Evolutionary conservation across 2,329 filamentous ascomycete species (phyloP).

Genomic region (Botrytis paeoniae): DNA sequence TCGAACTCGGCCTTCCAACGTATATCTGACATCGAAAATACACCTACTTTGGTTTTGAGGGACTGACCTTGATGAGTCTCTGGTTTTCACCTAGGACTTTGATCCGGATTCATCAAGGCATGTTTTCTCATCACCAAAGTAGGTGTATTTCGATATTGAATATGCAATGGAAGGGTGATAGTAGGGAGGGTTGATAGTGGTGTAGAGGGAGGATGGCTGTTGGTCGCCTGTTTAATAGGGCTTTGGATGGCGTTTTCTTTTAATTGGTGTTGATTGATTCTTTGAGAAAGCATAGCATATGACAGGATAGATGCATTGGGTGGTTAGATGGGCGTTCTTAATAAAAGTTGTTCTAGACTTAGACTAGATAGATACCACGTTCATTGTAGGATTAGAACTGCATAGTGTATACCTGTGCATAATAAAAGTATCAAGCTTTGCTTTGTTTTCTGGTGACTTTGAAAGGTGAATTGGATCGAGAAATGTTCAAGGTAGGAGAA

Average conservation of each 20-base stretch:
- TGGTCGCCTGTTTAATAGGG: background rate
- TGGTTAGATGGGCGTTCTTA: background rate
- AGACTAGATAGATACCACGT: constrained; percentile 1
- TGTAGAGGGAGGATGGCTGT: background rate
- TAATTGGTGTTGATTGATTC: background rate
- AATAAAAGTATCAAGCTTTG: background rate
- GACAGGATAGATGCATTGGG: background rate
- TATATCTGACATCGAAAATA: background rate
- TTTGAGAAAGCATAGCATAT: background rate
- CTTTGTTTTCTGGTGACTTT: background rate
- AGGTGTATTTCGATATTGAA: background rate
- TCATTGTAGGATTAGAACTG: constrained; percentile 4
- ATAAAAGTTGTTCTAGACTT: background rate
- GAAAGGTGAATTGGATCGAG: background rate
- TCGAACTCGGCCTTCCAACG: background rate
- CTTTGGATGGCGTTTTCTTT: background rate
- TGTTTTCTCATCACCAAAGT: background rate
- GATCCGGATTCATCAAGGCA: constrained; percentile 7
- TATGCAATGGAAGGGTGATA: background rate
- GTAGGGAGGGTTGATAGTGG: background rate
- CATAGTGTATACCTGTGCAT: background rate
- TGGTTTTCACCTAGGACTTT: constrained; percentile 13
- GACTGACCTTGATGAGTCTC: constrained; percentile 12
- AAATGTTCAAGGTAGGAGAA: background rate
- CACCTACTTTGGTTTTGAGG: background rate